Conservation (phyloP, 1,284 basidiomycete genomes). For the Ceratobasidium sp. region DNA sequence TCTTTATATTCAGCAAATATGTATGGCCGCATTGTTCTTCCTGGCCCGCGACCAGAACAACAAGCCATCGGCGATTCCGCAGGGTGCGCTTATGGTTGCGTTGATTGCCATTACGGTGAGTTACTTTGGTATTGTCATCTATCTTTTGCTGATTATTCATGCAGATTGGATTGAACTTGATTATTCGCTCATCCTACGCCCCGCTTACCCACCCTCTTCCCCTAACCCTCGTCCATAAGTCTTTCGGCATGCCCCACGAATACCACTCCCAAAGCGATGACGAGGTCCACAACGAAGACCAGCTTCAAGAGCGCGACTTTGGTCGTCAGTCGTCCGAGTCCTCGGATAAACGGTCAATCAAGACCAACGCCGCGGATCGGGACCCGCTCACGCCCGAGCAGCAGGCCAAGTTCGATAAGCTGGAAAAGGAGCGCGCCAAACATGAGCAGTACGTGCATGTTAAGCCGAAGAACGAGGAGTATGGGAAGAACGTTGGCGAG, state of each 20-base stretch:
- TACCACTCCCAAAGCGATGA: slow-evolving; percentile 53
- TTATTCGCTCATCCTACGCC: slow-evolving; percentile 70
- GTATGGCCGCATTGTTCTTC: slow-evolving; percentile 91
- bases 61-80: slow-evolving; percentile 72
- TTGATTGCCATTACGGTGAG: slow-evolving; percentile 84
- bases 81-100: slow-evolving; percentile 87
- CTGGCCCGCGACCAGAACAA: slow-evolving; percentile 71
- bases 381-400: slow-evolving; percentile 39
- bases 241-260: slow-evolving; percentile 60
- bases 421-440: slow-evolving; percentile 37
- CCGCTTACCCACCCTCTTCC: slow-evolving; percentile 70
- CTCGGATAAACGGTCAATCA: slow-evolving; percentile 20
- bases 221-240: slow-evolving; percentile 79
- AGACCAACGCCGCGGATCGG: slow-evolving; percentile 10
- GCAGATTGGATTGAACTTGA: slow-evolving; percentile 53
- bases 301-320: slow-evolving; percentile 26
- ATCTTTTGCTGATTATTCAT: slow-evolving; percentile 52
- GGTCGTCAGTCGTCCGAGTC: slow-evolving; percentile 32
- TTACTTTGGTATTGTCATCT: slow-evolving; percentile 54
- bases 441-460: slow-evolving; percentile 35
- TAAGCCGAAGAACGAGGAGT: neutral
- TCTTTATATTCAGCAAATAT: slow-evolving; percentile 87
- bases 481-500: slow-evolving; percentile 29
- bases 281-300: slow-evolving; percentile 53
- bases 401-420: slow-evolving; percentile 36